phyloP scores from a whole-genome alignment of 108 stramenopile species.

The Fragilaria crotonensis region DNA sequence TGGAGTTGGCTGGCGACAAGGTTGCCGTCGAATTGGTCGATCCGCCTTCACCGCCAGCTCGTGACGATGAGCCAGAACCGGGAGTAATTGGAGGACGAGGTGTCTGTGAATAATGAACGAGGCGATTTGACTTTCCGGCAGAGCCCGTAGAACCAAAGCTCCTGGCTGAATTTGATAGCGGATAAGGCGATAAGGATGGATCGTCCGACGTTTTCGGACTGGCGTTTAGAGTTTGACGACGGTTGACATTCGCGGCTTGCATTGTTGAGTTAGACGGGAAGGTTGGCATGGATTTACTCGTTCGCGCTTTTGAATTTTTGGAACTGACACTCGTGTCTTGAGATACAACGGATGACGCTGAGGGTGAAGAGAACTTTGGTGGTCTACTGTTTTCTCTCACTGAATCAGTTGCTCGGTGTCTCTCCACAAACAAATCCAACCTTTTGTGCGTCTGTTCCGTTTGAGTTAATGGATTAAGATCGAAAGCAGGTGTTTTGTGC shows the following conservation, averaged over 20 bases:
- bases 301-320: not conserved
- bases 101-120: too few species aligned
- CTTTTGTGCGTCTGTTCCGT: not conserved
- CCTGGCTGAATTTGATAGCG: too few species aligned
- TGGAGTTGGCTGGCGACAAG: not conserved
- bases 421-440: not conserved
- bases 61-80: too few species aligned
- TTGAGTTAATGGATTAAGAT: not conserved
- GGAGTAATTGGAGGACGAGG: too few species aligned
- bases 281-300: constrained; percentile 20
- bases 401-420: too few species aligned
- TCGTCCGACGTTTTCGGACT: too few species aligned
- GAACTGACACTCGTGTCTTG: not conserved
- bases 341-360: not conserved
- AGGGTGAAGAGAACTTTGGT: not conserved
- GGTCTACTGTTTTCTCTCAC: not conserved
- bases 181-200: too few species aligned
- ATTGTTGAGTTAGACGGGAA: constrained; percentile 35
- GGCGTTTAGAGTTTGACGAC: not conserved
- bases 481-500: not conserved
- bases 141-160: too few species aligned
- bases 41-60: not conserved
- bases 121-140: too few species aligned
- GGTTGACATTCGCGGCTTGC: constrained; percentile 13
- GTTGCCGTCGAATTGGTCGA: not conserved